Evolutionary conservation across 345 rosid species (phyloP), one percentile per base, ranked within the genome.

Genomic region (Gossypium turneri): DNA sequence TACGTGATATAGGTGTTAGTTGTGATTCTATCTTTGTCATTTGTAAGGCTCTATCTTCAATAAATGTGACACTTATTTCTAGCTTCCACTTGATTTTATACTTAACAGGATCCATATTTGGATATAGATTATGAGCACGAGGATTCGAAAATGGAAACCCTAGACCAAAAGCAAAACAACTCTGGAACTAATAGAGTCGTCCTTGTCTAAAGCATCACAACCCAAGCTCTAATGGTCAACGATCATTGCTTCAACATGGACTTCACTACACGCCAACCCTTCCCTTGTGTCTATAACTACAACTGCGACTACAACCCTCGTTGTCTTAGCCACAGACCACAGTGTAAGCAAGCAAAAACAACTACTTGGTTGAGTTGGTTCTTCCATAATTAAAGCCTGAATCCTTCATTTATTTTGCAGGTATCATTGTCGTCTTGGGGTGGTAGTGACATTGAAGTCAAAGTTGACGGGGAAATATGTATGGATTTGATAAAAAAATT

Each of bases 161-260:
- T 1, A 9, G 22, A 53, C 9, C 22, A 84, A 44, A 95, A 91
- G 67, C 97, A 86, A 86, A 90, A 86, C 73, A 88, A 93, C 78
- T 89, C 95, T 15, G 97, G 90, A 0, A 76, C 91, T 0, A 97
- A 94, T 41, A 92, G 97, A 3, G 98, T 94, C 0, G 98, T 94
- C 2, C 98, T 97, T 2, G 88, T 86, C 47, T 91, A 84, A 76
- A 79, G 75, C 67, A 80, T 75, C 2, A 79, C 58, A 50, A 73
- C 75, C 17, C 83, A 80, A 24, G 78, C 77, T 73, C 84, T 85
- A 44, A 5, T 79, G 74, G 82, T 83, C 50, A 86, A 78, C 63
- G 92, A 80, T 43, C 79, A 84, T 64, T 86, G 88, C 80, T 92
- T 79, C 63, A 94, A 88, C 57, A 34, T 85, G 55, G 95, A 90